Conservation (phyloP, 108 stramenopile genomes). For the Tribonema minus region DNA sequence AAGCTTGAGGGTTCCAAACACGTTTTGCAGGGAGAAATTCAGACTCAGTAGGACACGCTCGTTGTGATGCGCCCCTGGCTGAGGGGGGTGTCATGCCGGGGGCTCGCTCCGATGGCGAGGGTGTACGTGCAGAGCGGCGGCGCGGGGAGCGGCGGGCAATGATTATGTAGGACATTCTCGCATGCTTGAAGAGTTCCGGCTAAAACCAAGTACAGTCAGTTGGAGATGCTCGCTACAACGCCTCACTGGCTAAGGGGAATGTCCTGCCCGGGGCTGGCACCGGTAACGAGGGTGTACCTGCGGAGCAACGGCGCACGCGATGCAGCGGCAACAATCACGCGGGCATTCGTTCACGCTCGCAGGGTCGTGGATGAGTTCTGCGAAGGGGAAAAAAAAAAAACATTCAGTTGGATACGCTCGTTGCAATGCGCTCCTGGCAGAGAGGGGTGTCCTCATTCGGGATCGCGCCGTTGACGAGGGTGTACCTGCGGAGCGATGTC, state of each 20-base stretch:
- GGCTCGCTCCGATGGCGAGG: constrained; percentile 87
- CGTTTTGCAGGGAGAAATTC: no score
- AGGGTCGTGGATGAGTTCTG: no score
- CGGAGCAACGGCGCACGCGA: not conserved
- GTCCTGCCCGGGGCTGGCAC: constrained; percentile 87
- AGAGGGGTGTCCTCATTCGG: constrained; percentile 72
- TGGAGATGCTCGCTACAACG: constrained; percentile 19
- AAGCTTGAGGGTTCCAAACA: no score
- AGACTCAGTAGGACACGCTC: no score
- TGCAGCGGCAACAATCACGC: no score
- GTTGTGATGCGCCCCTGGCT: constrained; percentile 29
- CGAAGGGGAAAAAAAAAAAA: no score
- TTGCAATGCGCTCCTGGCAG: constrained; percentile 28
- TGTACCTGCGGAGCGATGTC: constrained; percentile 19
- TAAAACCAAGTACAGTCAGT: no score
- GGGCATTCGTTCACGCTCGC: no score
- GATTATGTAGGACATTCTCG: no score
- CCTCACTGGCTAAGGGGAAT: constrained; percentile 35
- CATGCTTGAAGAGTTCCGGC: no score
- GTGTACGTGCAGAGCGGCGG: constrained; percentile 25
- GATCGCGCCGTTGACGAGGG: constrained; percentile 84
- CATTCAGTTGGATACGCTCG: no score
- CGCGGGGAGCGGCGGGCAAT: no score
- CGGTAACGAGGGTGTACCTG: constrained; percentile 71
- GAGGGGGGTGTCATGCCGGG: constrained; percentile 68